A percentile compares a stretch with the other conserved stretches of the same genome.
phyloP scores from a whole-genome alignment of 2,329 filamentous ascomycete species.

The Pseudogymnoascus destructans region DNA sequence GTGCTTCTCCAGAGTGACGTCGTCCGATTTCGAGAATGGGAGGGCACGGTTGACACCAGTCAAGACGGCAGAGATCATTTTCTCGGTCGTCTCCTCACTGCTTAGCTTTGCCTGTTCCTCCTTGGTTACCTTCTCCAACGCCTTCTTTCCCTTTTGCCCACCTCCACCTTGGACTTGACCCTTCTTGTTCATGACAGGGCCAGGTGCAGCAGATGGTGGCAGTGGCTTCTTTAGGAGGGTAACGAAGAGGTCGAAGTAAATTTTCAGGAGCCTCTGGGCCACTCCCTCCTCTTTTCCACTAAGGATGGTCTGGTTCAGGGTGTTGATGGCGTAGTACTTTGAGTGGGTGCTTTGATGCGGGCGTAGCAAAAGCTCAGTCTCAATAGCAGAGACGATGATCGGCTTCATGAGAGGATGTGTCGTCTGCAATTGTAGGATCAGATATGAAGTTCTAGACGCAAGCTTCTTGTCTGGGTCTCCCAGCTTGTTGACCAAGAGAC shows the following conservation, averaged over 20 bases:
- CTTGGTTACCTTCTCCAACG: conserved; percentile 30
- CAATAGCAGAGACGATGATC: conserved; percentile 71
- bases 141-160: conserved; percentile 37
- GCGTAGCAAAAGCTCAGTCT: conserved; percentile 76
- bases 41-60: conserved; percentile 94
- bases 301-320: conserved; percentile 89
- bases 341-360: conserved; percentile 78
- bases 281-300: conserved; percentile 71
- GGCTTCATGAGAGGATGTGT: conserved; percentile 89
- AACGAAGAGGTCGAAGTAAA: conserved; percentile 87
- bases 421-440: conserved; percentile 81
- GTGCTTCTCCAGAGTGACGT: conserved; percentile 68
- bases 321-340: conserved; percentile 93
- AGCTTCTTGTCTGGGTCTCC: conserved; percentile 94
- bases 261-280: conserved; percentile 67
- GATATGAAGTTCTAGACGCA: conserved; percentile 80
- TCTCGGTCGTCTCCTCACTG: conserved; percentile 52
- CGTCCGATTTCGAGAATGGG: conserved; percentile 75
- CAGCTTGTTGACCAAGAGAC: conserved; percentile 88
- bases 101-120: conserved; percentile 28
- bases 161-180: conserved; percentile 41
- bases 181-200: conserved; percentile 34
- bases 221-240: conserved; percentile 54
- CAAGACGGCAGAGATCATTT: conserved; percentile 80
- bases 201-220: conserved; percentile 26